Percentiles rank a stretch among this genome's conserved stretches.
Evolutionary conservation across 2,329 filamentous ascomycete genomes (phyloP).

Genomic region (Trichoderma sp.): DNA sequence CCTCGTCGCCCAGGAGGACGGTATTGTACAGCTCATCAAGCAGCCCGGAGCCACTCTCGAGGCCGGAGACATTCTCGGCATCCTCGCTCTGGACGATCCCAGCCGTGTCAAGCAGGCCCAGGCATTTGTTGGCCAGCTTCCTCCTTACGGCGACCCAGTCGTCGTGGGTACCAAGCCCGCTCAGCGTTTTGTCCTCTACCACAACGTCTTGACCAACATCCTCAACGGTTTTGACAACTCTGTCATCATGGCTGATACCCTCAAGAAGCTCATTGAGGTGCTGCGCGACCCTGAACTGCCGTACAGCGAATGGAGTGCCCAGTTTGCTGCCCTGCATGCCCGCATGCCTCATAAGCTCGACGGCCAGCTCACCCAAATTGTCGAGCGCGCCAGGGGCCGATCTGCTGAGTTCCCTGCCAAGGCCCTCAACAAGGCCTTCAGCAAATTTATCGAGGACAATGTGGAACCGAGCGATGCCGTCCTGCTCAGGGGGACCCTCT

Average conservation of each 20-base stretch:
- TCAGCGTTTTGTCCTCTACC: conserved; percentile 76
- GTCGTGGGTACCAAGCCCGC: conserved; percentile 88
- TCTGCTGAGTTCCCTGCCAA: conserved; percentile 89
- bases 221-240: conserved; percentile 95
- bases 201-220: conserved; percentile 80
- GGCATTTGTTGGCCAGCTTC: conserved; percentile 87
- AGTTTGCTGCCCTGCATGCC: conserved; percentile 93
- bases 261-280: conserved; percentile 87
- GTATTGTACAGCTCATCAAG: conserved; percentile 97
- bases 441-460: conserved; percentile 86
- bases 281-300: conserved; percentile 86
- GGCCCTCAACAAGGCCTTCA: conserved; percentile 75
- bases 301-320: conserved; percentile 93
- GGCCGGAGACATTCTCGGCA: conserved; percentile 97
- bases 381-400: conserved; percentile 76
- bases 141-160: conserved; percentile 79
- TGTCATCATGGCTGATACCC: conserved; percentile 82
- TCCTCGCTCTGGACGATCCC: conserved; percentile 90
- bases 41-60: conserved; percentile 97
- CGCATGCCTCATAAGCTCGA: conserved; percentile 96
- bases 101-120: conserved; percentile 95
- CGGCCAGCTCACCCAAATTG: conserved; percentile 72
- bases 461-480: conserved; percentile 69
- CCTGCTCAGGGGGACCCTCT: conserved; percentile 67
- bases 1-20: conserved; percentile 88